Percentiles rank a stretch among this genome's conserved stretches.
Conservation (phyloP, 2,329 filamentous ascomycete genomes). For the Aspergillus bombycis region DNA sequence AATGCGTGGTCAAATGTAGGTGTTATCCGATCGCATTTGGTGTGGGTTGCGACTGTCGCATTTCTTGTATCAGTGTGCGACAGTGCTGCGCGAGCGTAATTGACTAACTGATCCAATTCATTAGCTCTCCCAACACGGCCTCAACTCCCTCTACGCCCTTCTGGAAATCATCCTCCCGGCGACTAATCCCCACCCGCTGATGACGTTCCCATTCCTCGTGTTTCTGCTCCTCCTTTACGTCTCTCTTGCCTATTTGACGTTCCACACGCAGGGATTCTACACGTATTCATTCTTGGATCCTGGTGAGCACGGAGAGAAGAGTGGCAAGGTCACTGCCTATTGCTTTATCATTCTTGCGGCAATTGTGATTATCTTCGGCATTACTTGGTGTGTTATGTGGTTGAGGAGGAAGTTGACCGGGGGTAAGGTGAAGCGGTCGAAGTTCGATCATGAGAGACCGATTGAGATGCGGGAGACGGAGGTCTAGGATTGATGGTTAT, state of each 20-base stretch:
- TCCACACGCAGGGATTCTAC: constrained; percentile 71
- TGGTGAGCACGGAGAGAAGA: constrained; percentile 47
- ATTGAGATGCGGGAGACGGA: constrained; percentile 14
- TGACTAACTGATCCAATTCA: background rate
- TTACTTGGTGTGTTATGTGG: constrained; percentile 59
- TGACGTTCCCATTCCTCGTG: constrained; percentile 70
- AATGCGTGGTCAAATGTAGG: constrained; percentile 57
- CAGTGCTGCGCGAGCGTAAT: background rate
- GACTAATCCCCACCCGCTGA: constrained; percentile 63
- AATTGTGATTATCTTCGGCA: constrained; percentile 56
- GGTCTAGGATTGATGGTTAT: background rate
- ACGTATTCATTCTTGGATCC: constrained; percentile 79
- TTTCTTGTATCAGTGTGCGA: background rate
- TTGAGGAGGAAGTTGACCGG: constrained; percentile 52
- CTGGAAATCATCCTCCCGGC: constrained; percentile 73
- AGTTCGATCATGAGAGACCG: constrained; percentile 19
- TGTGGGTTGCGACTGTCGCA: background rate
- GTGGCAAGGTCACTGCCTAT: constrained; percentile 64
- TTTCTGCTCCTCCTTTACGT: constrained; percentile 74
- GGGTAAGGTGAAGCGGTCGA: constrained; percentile 29
- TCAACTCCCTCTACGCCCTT: constrained; percentile 75
- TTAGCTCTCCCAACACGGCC: constrained; percentile 69
- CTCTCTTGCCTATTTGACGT: constrained; percentile 72
- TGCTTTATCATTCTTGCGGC: constrained; percentile 61
- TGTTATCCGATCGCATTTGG: background rate